phyloP scores from a whole-genome alignment of 2,329 filamentous ascomycete species.

The Colletotrichum shisoi region DNA sequence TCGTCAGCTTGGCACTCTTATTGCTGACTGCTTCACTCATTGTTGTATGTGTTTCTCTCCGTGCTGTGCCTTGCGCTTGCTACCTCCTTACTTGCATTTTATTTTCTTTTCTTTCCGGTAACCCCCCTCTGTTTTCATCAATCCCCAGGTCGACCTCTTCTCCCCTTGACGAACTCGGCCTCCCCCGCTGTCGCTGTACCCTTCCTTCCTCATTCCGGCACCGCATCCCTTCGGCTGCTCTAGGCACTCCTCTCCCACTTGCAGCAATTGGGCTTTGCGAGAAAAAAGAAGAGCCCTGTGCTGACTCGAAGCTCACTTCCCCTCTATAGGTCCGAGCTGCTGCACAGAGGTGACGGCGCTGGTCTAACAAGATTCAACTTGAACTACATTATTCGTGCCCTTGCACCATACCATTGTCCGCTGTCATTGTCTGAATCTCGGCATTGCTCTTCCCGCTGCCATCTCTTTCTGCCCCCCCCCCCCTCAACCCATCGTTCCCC shows the following conservation, averaged over 20 bases:
- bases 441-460: slow-evolving; percentile 1
- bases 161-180: neutral
- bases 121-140: neutral
- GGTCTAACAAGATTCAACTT: slow-evolving; percentile 4
- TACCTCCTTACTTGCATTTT: neutral
- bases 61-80: neutral
- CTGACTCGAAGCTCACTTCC: slow-evolving; percentile 5
- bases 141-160: neutral
- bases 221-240: slow-evolving; percentile 5
- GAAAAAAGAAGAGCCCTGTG: slow-evolving; percentile 19
- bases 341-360: slow-evolving; percentile 9
- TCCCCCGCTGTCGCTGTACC: slow-evolving; percentile 3
- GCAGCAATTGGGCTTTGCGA: slow-evolving; percentile 7
- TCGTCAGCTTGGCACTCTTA: slow-evolving; percentile 1
- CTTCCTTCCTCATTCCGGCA: slow-evolving; percentile 11
- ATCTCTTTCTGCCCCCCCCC: neutral
- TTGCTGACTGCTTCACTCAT: neutral
- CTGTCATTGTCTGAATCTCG: slow-evolving; percentile 6
- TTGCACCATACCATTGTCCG: slow-evolving; percentile 8
- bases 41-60: neutral
- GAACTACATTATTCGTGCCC: slow-evolving; percentile 19
- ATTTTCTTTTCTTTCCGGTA: neutral
- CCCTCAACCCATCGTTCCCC: neutral
- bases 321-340: slow-evolving; percentile 22
- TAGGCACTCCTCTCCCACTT: slow-evolving; percentile 4